Evolutionary conservation across 345 rosid species (phyloP), one percentile per base, ranked within the genome.

Genomic region (Brassica carinata): DNA sequence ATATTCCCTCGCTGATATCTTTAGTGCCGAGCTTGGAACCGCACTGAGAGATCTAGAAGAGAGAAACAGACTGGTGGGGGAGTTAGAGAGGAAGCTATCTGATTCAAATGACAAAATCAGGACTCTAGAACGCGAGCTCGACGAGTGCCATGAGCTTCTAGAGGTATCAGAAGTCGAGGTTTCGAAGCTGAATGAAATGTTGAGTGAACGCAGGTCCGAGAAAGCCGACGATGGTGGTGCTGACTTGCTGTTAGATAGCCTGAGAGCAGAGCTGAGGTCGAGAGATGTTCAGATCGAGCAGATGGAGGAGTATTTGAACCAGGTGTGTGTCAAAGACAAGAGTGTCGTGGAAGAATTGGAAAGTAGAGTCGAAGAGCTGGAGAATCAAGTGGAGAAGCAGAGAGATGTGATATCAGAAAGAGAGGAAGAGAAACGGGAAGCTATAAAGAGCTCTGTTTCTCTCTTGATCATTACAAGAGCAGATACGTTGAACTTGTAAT

Each of bases 341-440:
- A 84, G 70, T 68, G 61, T 74, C 43, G 75, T 45, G 19, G 87
- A 76, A 36, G 87, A 87, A 29, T 36, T 89, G 23, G 87, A 67
- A 80, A 48, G 26, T 38, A 91, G 84, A 75, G 85, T 81, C 6
- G 62, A 82, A 67, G 88, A 85, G 31, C 79, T 93, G 38, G 92
- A 91, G 85, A 82, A 73, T 27, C 92, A 88, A 78, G 91, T 85
- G 63, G 89, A 88, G 67, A 61, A 79, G 75, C 94, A 86, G 80
- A 89, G 79, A 64, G 64, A 45, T 36, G 84, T 78, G 83, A 82
- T 92, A 45, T 61, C 70, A 62, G 92, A 86, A 19, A 83, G 80
- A 70, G 91, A 93, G n/a, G 92, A 94, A 82, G 91, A 87, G 86
- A 92, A 94, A 79, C 76, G 91, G 75, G 97, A 92, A 82, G 98